A percentile compares a stretch with the other conserved stretches of the same genome.
Evolutionary conservation across 2,329 filamentous ascomycete species (phyloP).

Genomic region (Venturia oleaginea): DNA sequence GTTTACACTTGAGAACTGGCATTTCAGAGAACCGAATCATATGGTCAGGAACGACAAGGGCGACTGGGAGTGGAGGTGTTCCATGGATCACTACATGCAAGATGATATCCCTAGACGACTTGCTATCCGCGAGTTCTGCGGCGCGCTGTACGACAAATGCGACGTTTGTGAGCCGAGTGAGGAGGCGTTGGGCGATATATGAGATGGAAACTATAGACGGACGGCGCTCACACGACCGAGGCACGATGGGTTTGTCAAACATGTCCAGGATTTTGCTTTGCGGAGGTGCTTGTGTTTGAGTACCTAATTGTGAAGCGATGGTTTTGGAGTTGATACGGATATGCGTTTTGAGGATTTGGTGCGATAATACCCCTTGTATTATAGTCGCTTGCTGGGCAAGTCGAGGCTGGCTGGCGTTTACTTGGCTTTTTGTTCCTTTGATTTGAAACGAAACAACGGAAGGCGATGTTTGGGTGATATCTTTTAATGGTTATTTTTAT

Average conservation of each 20-base stretch:
- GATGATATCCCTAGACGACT: not conserved
- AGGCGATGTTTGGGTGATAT: not conserved
- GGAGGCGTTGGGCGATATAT: not conserved
- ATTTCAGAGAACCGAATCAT: slow-evolving; percentile 9
- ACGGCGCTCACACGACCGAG: not conserved
- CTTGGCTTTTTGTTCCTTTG: not conserved
- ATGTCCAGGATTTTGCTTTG: not conserved
- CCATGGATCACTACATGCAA: slow-evolving; percentile 2
- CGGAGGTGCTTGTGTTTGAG: not conserved
- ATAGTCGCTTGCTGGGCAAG: not conserved
- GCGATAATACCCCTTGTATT: slow-evolving; percentile 1
- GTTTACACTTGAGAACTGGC: slow-evolving; percentile 11
- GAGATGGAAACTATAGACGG: not conserved
- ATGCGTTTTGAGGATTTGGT: not conserved
- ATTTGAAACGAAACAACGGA: not conserved
- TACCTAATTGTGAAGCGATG: not conserved
- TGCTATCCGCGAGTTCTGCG: not conserved
- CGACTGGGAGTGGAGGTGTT: slow-evolving; percentile 13
- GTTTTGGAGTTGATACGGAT: not conserved
- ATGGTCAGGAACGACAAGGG: slow-evolving; percentile 5
- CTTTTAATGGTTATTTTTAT: too few relatives aligned
- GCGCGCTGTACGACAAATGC: slow-evolving; percentile 2
- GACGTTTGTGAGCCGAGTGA: slow-evolving; percentile 9
- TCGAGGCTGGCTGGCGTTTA: not conserved
- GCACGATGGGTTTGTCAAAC: too few relatives aligned